A percentile compares a stretch with the other conserved stretches of the same genome.
These are phyloP conservation scores for Aspergillus avenaceus DNA, from an alignment of 495 filamentous ascomycete species.

Conservation along the genomic window DNA sequence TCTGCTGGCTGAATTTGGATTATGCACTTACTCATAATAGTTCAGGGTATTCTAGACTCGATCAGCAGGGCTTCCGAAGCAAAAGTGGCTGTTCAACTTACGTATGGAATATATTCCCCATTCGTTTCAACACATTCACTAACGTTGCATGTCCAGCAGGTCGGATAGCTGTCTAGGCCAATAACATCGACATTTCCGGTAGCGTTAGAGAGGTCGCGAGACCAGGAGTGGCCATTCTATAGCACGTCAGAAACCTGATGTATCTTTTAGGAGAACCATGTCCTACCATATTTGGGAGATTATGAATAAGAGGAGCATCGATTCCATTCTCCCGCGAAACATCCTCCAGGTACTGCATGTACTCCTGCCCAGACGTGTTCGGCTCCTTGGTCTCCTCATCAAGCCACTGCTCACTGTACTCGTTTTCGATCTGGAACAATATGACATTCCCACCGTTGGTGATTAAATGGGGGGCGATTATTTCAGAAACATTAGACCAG, in stretches of 20 bases:
- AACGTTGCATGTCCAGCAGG: constrained; percentile 58
- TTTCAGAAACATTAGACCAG: constrained; percentile 42
- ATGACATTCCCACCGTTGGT: constrained; percentile 54
- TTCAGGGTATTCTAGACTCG: not conserved
- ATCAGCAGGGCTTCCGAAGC: not conserved
- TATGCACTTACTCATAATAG: not conserved
- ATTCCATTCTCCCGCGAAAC: constrained; percentile 50
- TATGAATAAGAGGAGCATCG: constrained; percentile 48
- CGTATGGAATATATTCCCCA: constrained; percentile 49
- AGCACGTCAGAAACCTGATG: not conserved
- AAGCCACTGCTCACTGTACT: constrained; percentile 56
- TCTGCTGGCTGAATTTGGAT: not conserved
- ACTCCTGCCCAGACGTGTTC: constrained; percentile 44
- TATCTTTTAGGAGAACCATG: too few relatives aligned
- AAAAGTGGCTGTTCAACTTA: constrained; percentile 39
- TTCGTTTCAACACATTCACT: constrained; percentile 54
- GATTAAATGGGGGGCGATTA: constrained; percentile 49
- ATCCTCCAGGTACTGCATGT: constrained; percentile 53
- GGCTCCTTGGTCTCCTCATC: constrained; percentile 33
- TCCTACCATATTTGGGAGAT: constrained; percentile 47
- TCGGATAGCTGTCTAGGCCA: constrained; percentile 56
- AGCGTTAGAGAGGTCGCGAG: constrained; percentile 46
- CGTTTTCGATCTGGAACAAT: constrained; percentile 59
- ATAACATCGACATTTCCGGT: constrained; percentile 56
- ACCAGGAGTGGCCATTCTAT: constrained; percentile 45